Evolutionary conservation across 192 early-diverging fungal species (phyloP), one percentile per base, ranked within the genome.

Genomic region (Hyaloraphidium curvatum): DNA sequence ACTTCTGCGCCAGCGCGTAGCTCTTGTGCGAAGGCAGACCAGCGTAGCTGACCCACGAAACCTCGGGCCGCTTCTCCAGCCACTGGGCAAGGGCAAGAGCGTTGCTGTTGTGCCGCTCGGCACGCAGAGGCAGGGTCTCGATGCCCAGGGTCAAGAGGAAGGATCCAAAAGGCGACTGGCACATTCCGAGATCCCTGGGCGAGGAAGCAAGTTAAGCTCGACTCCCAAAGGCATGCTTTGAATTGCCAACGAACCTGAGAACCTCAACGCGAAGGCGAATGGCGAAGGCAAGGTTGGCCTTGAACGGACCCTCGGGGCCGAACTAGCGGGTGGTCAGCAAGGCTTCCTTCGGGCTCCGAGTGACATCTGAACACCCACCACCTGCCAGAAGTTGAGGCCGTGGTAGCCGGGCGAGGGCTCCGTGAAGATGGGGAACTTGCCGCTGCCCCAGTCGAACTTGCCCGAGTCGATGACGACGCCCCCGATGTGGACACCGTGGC

Each of bases 401-500:
- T 92, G 86, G 64, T 92, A 91, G 39, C 83, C 78, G 5, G 77
- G 77, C 9, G 71, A 70, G 3, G 89, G 89, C 54, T 85, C 82
- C 5, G 88, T 87, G 61, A 95, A 90, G 23, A 64, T 68, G 5
- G 87, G 84, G 76, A 91, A 95, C 26, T 73, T 70, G 55, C 85
- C 88, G 64, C 86, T 90, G 62, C 77, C 80, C 88, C 87, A 91
- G 50, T 65, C 62, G 70, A 95, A 95, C 2, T 76, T 86, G 26
- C 91, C 89, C 23, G 73, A 69, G 55, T 95, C 91, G 39, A 95
- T 59, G 17, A 92, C 77, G 39, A 90, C 78, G 31, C 89, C 91
- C 43, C 91, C 91, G 55, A 95, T 78, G 21, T 86, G 87, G 27
- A 78, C 91, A 31, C 91, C 91, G 64, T 95, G 91, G 16, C 91